phyloP scores from a whole-genome alignment of 176 grass and related monocot genomes.

The Eleusine coracana region DNA sequence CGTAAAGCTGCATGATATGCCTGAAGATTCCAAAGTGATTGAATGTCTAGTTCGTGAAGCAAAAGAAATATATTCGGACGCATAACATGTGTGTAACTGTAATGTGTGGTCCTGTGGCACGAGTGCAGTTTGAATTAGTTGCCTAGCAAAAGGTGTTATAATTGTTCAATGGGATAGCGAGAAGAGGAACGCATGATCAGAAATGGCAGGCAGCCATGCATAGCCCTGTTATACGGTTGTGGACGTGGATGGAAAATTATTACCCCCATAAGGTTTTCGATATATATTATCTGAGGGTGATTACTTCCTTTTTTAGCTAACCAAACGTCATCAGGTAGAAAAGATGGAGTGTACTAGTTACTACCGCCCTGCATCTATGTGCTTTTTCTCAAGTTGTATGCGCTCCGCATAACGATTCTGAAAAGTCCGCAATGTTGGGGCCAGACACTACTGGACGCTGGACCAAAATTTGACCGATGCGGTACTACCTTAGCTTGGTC shows the following conservation, averaged over 20 bases:
- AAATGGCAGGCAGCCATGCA: background rate
- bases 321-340: no score
- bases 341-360: no score
- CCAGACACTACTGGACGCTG: background rate
- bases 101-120: constrained; percentile 38
- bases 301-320: no score
- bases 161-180: background rate
- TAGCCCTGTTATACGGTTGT: no score
- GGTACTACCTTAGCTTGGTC: background rate
- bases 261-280: no score
- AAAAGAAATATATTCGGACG: background rate
- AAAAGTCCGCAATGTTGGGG: background rate
- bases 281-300: no score
- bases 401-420: background rate
- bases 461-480: background rate
- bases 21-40: constrained; percentile 33
- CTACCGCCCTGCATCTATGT: no score
- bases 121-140: background rate
- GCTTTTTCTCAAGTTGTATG: background rate
- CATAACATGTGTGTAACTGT: constrained; percentile 15
- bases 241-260: no score
- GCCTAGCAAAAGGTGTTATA: background rate
- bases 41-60: background rate
- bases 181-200: background rate
- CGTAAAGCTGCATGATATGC: constrained; percentile 41